Base-by-base conservation (phyloP, 2,329 filamentous ascomycete species). In the Ophiocordyceps unilateralis region DNA sequence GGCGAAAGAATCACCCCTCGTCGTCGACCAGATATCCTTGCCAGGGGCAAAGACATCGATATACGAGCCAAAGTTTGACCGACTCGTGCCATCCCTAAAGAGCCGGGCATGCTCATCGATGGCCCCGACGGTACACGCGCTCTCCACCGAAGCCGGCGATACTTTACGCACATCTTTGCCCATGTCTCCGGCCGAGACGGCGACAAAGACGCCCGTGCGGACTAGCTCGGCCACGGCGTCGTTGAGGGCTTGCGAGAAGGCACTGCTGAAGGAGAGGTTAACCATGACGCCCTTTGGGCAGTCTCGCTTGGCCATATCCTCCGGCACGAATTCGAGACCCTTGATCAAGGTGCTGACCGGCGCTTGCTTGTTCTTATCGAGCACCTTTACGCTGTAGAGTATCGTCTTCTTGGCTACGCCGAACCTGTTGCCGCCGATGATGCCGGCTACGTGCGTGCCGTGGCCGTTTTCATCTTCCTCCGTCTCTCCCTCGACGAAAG, bases 101-200 rank as follows among this genome's bases (percentile, higher is more conserved):
- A n/a, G 39, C 17, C 43, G 42, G 9, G 2, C 7, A 7, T 20
- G n/a, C 5, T 19, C 17, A 37, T 8, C 9, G 11, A 41, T 44
- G 17, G 45, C 46, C 17, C 47, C 51, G 5, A 50, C 46, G 12
- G 46, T 46, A 43, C 50, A 50, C 10, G 47, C 46, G 6, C 37
- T 34, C 5, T 44, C 41, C 30, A 45, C 49, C 6, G 49, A 51
- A 14, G 48, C 51, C 24, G 51, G 51, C 9, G 51, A 53, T 6
- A 40, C 34, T 19, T 39, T 23, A 6, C 34, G 43, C 1, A 44
- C 47, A 14, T 48, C 45, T 9, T 22, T 34, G 32, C 44, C 43
- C 38, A 37, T 40, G 39, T 72, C 72, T 26, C 70, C 70, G 14
- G 69, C 70, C 4, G 70, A 68, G 9, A 70, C 69, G 43, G 64